Conservation (phyloP, 1,284 basidiomycete genomes). For the Tetrapyrgos nigripes region DNA sequence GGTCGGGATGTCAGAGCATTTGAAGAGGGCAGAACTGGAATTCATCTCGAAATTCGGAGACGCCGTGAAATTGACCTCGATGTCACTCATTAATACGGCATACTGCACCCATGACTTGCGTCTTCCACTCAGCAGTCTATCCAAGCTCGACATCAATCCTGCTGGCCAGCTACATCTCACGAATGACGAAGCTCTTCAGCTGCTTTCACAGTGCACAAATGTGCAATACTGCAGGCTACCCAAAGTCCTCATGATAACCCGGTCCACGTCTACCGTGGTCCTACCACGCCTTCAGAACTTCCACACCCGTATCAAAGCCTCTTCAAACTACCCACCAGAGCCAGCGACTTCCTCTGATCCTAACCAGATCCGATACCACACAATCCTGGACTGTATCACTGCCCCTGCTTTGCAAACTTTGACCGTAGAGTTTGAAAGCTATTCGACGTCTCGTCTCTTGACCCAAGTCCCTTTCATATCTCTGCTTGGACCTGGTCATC, state of each 20-base stretch:
- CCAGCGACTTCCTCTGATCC: not conserved
- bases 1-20: not conserved
- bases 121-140: not conserved
- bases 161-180: not conserved
- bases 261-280: not conserved
- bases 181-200: not conserved
- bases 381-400: not conserved
- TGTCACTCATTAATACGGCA: not conserved
- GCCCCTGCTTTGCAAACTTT: slow-evolving; percentile 1
- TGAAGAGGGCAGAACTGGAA: not conserved
- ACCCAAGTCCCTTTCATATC: not conserved
- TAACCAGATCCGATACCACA: not conserved
- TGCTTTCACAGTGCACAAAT: not conserved
- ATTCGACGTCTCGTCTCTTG: not conserved
- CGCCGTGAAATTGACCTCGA: not conserved
- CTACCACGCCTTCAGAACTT: not conserved
- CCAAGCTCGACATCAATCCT: not conserved
- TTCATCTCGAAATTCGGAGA: not conserved
- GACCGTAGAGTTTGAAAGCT: not conserved
- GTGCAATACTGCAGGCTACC: not conserved
- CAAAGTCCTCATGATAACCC: not conserved
- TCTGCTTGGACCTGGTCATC: not conserved
- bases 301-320: not conserved
- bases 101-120: not conserved
- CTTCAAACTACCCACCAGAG: not conserved